Conservation (phyloP, 306 rosid species). For the Vigna hirtella region DNA sequence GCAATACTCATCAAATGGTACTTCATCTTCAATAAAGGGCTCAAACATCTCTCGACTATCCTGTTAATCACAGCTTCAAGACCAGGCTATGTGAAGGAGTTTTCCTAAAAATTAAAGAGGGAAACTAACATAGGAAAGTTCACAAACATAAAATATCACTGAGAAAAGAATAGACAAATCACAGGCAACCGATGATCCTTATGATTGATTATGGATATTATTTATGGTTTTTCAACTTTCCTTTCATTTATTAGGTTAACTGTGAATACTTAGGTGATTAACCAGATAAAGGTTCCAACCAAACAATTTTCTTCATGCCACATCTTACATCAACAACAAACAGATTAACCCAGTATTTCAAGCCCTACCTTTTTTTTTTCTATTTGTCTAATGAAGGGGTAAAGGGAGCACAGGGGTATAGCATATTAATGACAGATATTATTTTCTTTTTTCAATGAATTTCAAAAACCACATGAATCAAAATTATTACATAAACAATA, state of each 20-base stretch:
- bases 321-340: neutral
- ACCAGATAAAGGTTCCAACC: conserved; percentile 26
- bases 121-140: conserved; percentile 21
- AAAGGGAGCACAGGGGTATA: neutral
- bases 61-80: conserved; percentile 60
- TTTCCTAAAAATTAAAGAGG: conserved; percentile 38
- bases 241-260: conserved; percentile 8
- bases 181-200: conserved; percentile 14
- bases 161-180: conserved; percentile 1
- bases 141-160: conserved; percentile 28
- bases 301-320: conserved; percentile 14
- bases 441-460: conserved; percentile 9
- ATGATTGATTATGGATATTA: conserved; percentile 9
- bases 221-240: conserved; percentile 26
- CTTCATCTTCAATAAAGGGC: conserved; percentile 90
- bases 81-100: conserved; percentile 40
- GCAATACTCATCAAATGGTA: conserved; percentile 81
- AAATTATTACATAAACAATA: conserved; percentile 1
- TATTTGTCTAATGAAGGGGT: neutral
- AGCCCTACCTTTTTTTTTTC: neutral
- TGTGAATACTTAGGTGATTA: neutral
- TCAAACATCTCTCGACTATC: conserved; percentile 76
- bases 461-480: conserved; percentile 27
- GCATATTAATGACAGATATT: conserved; percentile 16
- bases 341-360: conserved; percentile 10